Base-by-base conservation (phyloP, 163 green algal species). In the Volvox carteri region DNA sequence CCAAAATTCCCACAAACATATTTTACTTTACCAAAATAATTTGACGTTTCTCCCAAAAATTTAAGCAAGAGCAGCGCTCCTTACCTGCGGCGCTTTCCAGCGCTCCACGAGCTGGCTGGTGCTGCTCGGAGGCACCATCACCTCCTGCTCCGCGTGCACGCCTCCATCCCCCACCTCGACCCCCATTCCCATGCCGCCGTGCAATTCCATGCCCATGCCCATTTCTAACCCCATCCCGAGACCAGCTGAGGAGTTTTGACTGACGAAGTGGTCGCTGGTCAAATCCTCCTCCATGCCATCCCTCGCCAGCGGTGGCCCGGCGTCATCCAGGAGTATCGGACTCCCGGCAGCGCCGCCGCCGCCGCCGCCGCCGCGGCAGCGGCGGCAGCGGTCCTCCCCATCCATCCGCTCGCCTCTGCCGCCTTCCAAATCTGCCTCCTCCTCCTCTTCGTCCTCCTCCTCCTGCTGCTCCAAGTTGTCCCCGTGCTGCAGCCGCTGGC, bases 101-200 rank as follows among this genome's bases (percentile, higher is more conserved):
- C 33, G 19, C 48, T 89, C 72, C 33, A 89, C 84, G 41, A 89
- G 72, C 42, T 76, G 25, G 70, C 84, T 76, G 3, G 84, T 83
- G 39, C 65, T 81, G 83, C 68, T 88, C 35, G 83, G 41, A 33
- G 83, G 56, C 68, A 88, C 83, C 16, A 30, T 68, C 68, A 75
- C 70, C 37, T 56, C 84, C 58, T 0, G 21, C 41, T 62, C 58
- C 78, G 0, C 41, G 18, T 67, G n/a, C 9, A 4, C n/a, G n/a
- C 19, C 76, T 21, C 52, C 48, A 60, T 73, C 52, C 52, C 18
- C 73, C 44, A 50, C 73, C 44, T 30, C 21, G 35, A 77, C 4
- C 35, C 68, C 73, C 73, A 62, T n/a, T 23, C 30, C 23, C 73
- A 60, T 44, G 28, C 42, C 44, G 21, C 35, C 68, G 16, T n/a